These are phyloP conservation scores for Epichloe sylvatica DNA, from an alignment of 2,329 filamentous ascomycete species.

Conservation along the genomic window DNA sequence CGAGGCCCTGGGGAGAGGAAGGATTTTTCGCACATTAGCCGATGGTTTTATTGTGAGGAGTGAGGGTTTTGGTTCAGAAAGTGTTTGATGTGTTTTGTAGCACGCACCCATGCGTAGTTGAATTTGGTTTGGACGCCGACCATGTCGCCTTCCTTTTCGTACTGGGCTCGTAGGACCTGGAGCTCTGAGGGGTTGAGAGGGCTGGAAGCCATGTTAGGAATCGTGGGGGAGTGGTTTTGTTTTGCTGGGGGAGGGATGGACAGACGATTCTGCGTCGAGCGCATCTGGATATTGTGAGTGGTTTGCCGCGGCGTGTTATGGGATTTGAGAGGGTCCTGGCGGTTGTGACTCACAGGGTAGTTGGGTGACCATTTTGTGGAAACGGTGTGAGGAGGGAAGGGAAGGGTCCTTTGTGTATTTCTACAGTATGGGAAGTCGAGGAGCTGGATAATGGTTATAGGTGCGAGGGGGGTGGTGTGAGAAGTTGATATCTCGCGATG, in stretches of 20 bases:
- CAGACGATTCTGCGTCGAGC: slow-evolving; percentile 87
- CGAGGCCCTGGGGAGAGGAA: slow-evolving; percentile 55
- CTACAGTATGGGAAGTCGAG: neutral
- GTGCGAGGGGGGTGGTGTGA: neutral
- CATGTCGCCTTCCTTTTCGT: slow-evolving; percentile 94
- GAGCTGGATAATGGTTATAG: neutral
- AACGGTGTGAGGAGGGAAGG: neutral
- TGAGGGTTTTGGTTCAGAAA: neutral
- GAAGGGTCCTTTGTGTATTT: neutral
- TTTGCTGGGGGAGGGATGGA: slow-evolving; percentile 5
- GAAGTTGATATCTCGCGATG: neutral
- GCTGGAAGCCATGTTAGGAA: slow-evolving; percentile 27
- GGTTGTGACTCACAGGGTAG: slow-evolving; percentile 29
- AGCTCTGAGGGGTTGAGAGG: slow-evolving; percentile 86
- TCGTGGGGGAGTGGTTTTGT: neutral
- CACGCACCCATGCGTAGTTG: slow-evolving; percentile 89
- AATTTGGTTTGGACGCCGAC: slow-evolving; percentile 97
- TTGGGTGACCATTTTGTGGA: slow-evolving; percentile 30
- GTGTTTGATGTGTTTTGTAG: neutral
- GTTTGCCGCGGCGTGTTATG: neutral
- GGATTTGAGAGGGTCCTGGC: neutral
- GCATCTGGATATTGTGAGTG: slow-evolving; percentile 49
- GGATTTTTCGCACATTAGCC: neutral
- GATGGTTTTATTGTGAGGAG: neutral
- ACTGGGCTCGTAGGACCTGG: slow-evolving; percentile 82